A percentile compares a stretch with the other conserved stretches of the same genome.
Evolutionary conservation across 176 grass and related monocot genomes (phyloP).

Genomic region (Oryza glumipatula): DNA sequence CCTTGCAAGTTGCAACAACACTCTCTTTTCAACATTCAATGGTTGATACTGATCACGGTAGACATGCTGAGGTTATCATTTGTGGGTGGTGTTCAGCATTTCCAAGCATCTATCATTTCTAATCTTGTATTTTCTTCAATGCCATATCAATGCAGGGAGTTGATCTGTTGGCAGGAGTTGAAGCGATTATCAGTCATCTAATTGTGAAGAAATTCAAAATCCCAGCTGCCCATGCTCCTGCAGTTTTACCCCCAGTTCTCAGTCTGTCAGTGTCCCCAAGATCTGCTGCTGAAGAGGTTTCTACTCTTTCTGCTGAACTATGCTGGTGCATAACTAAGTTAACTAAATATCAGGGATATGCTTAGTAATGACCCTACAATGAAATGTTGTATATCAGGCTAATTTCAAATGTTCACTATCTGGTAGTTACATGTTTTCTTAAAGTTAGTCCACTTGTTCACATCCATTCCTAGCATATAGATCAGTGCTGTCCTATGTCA

Average conservation of each 20-base stretch:
- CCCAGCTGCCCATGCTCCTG: slow-evolving; percentile 90
- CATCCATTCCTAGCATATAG: slow-evolving; percentile 6
- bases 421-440: neutral
- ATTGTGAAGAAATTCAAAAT: slow-evolving; percentile 95
- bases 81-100: neutral
- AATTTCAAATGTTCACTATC: slow-evolving; percentile 6
- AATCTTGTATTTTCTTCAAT: neutral
- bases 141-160: slow-evolving; percentile 63
- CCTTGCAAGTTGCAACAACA: neutral
- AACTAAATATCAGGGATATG: slow-evolving; percentile 15
- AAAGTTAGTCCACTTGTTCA: neutral
- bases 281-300: slow-evolving; percentile 93
- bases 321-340: neutral
- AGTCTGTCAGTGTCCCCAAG: slow-evolving; percentile 65
- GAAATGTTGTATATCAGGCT: neutral
- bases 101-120: neutral
- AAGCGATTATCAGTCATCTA: slow-evolving; percentile 91
- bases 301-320: neutral
- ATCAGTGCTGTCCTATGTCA: neutral
- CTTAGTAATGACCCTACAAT: slow-evolving; percentile 16
- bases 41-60: neutral
- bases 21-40: neutral
- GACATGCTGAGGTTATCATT: slow-evolving; percentile 3
- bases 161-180: slow-evolving; percentile 85
- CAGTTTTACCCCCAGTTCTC: slow-evolving; percentile 57